Evolutionary conservation across 768 basidiomycete species (phyloP), one percentile per base, ranked within the genome.

Genomic region (Suillus subalutaceus): DNA sequence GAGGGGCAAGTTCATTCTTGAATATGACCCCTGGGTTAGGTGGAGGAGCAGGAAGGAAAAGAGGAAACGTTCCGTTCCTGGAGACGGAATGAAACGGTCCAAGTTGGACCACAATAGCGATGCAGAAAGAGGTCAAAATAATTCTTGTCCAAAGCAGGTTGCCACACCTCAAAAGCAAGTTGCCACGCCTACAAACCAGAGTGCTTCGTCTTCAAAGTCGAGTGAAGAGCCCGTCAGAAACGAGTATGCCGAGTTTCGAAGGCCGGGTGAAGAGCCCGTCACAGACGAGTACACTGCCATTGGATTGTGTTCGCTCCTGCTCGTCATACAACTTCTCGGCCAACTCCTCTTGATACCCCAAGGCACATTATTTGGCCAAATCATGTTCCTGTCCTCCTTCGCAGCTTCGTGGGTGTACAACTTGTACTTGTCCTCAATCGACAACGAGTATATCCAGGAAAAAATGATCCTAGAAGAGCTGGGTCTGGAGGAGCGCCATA

Each of bases 261-360:
- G 6, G 41, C 20, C 20, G 4, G 44, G 1, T n/a, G 20, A 46
- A 46, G 44, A 46, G 20, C 50, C 26, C 13, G 13, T 52, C 50
- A 52, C 6, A 15, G 23, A 52, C 26, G 50, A 63, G 16, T 73
- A 74, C 63, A 20, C 68, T 26, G 15, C 3, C 26, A 65, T 78
- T 58, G 77, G 79, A 40, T 30, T 69, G 37, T 75, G 69, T 38
- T 76, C 78, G 8, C 43, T 79, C 16, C 70, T 78, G 6, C 76
- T 79, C 48, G 69, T 74, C 38, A 18, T 69, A 48, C 79, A 80
- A 38, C 76, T 77, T 68, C 20, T 79, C n/a, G 60, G 68, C n/a
- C 78, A 79, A 66, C 68, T 78, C 2, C 69, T 79, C 57, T 72
- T 79, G 46, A 77, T 79, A n/a, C 78, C 78, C 4, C 78, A 79